phyloP scores from a whole-genome alignment of 352 stramenopile species.

The Pythium insidiosum region DNA sequence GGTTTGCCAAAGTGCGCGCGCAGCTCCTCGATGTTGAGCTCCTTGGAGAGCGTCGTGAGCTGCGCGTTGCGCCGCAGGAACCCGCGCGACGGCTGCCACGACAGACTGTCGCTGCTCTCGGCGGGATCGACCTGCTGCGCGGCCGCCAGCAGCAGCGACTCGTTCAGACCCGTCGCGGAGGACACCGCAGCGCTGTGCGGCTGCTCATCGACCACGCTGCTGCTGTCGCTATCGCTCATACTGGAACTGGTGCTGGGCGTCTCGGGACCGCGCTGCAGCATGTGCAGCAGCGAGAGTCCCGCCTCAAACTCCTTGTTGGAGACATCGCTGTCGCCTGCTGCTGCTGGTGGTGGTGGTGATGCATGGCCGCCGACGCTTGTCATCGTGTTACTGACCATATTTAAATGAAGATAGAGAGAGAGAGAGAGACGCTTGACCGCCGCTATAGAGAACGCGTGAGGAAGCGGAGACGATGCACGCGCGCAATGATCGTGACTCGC shows the following conservation, averaged over 20 bases:
- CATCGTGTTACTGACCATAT: too few relatives aligned
- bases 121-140: slow-evolving; percentile 12
- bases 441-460: too few relatives aligned
- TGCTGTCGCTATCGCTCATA: neutral
- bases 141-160: slow-evolving; percentile 11
- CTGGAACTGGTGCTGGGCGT: too few relatives aligned
- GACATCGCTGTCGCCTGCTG: too few relatives aligned
- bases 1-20: slow-evolving; percentile 53
- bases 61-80: slow-evolving; percentile 29
- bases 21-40: slow-evolving; percentile 53
- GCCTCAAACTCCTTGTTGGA: slow-evolving; percentile 51
- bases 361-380: too few relatives aligned
- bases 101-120: neutral
- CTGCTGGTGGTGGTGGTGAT: too few relatives aligned
- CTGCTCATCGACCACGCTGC: neutral
- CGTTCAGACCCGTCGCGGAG: slow-evolving; percentile 5
- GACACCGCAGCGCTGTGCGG: too few relatives aligned
- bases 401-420: too few relatives aligned
- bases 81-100: neutral
- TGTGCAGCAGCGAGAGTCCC: slow-evolving; percentile 50
- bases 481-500: too few relatives aligned
- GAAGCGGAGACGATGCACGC: too few relatives aligned
- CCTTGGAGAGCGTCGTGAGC: slow-evolving; percentile 34
- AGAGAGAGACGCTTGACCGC: too few relatives aligned
- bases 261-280: slow-evolving; percentile 52